phyloP scores from a whole-genome alignment of 768 basidiomycete species.

The Punctularia strigosozonata region DNA sequence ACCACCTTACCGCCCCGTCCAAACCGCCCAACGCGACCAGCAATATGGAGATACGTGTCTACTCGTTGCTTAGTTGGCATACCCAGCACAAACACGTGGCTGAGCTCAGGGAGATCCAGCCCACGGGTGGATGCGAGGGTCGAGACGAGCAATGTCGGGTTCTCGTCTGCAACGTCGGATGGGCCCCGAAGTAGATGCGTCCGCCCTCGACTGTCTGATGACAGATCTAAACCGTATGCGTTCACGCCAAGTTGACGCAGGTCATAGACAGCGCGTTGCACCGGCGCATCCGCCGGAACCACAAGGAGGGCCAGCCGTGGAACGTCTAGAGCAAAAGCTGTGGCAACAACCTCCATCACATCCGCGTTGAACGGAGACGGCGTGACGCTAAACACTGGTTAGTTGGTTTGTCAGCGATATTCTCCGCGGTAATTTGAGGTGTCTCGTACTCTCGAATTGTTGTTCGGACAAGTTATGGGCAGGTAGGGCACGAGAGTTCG shows the following conservation, averaged over 20 bases:
- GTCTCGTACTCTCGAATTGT: no score
- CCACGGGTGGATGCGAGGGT: constrained; percentile 64
- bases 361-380: constrained; percentile 43
- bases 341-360: constrained; percentile 56
- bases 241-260: constrained; percentile 55
- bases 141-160: constrained; percentile 54
- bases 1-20: constrained; percentile 56
- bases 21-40: constrained; percentile 69
- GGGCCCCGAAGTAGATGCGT: constrained; percentile 27
- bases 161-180: constrained; percentile 24
- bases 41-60: constrained; percentile 57
- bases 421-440: no score
- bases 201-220: constrained; percentile 29
- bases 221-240: constrained; percentile 48
- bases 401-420: background rate
- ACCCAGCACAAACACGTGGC: constrained; percentile 67
- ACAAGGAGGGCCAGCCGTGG: constrained; percentile 58
- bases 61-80: constrained; percentile 38
- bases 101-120: constrained; percentile 57
- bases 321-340: constrained; percentile 63
- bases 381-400: constrained; percentile 30
- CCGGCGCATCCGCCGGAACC: constrained; percentile 46
- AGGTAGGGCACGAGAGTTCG: no score
- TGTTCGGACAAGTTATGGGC: no score
- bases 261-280: constrained; percentile 53